Percentiles rank a stretch among this genome's conserved stretches.
Evolutionary conservation across 192 early-diverging fungal species (phyloP).

Genomic region (Gonapodya sp.): DNA sequence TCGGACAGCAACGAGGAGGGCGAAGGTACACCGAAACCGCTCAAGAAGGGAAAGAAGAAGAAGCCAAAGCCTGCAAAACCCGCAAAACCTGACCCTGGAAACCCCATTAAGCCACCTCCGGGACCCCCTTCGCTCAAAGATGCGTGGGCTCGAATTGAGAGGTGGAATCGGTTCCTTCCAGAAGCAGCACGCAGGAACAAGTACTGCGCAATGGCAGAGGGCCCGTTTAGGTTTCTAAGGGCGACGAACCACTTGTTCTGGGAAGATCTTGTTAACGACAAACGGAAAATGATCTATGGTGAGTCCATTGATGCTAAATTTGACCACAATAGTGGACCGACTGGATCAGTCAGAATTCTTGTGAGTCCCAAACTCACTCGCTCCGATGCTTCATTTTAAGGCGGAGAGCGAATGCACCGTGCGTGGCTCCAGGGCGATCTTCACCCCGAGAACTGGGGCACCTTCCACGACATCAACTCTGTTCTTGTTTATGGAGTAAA

Average conservation of each 20-base stretch:
- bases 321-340: no score
- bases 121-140: background rate
- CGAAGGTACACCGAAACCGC: no score
- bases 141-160: background rate
- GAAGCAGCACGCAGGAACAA: background rate
- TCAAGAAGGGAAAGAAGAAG: background rate
- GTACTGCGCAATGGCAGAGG: slow-evolving; percentile 1
- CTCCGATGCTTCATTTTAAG: background rate
- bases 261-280: background rate
- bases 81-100: background rate
- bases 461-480: background rate
- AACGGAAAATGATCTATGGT: background rate
- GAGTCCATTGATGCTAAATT: background rate
- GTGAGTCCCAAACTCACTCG: background rate
- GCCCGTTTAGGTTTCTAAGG: background rate
- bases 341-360: background rate
- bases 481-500: background rate
- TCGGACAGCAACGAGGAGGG: no score
- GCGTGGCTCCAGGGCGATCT: background rate
- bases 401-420: background rate
- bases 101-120: background rate
- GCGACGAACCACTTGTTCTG: slow-evolving; percentile 11
- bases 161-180: slow-evolving; percentile 1
- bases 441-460: slow-evolving; percentile 9
- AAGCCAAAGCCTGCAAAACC: background rate